Percentiles rank a stretch among this genome's conserved stretches.
Conservation (phyloP, 768 basidiomycete species). For the Lyophyllum decastes region DNA sequence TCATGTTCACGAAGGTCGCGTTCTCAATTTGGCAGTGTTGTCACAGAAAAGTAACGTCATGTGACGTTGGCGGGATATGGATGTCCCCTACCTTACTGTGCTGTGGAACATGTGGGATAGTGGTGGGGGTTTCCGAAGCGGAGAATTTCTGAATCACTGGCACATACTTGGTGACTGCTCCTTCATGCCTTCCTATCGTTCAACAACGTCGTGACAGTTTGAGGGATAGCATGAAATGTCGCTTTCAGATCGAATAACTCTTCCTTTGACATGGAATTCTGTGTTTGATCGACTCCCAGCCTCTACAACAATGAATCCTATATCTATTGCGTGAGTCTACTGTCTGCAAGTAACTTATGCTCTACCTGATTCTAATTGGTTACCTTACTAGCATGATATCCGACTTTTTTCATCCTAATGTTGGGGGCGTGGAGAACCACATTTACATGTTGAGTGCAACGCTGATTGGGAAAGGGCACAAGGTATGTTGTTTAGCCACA, state of each 20-base stretch:
- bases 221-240: neutral
- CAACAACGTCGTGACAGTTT: neutral
- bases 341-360: no score
- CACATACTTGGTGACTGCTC: no score
- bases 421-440: conserved; percentile 96
- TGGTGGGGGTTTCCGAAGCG: no score
- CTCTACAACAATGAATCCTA: conserved; percentile 29
- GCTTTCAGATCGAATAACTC: neutral
- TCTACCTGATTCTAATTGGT: neutral
- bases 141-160: no score
- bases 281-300: neutral
- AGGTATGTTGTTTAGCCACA: conserved; percentile 44
- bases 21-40: no score
- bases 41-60: neutral
- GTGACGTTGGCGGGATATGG: neutral
- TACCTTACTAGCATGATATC: conserved; percentile 76
- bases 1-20: no score
- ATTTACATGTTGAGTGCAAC: conserved; percentile 91
- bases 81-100: no score
- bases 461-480: conserved; percentile 82
- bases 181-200: neutral
- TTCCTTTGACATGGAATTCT: neutral
- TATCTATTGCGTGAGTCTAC: conserved; percentile 36
- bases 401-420: conserved; percentile 94
- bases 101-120: no score